Base-by-base conservation (phyloP, 495 filamentous ascomycete species). In the Lasiosphaeria hispida region DNA sequence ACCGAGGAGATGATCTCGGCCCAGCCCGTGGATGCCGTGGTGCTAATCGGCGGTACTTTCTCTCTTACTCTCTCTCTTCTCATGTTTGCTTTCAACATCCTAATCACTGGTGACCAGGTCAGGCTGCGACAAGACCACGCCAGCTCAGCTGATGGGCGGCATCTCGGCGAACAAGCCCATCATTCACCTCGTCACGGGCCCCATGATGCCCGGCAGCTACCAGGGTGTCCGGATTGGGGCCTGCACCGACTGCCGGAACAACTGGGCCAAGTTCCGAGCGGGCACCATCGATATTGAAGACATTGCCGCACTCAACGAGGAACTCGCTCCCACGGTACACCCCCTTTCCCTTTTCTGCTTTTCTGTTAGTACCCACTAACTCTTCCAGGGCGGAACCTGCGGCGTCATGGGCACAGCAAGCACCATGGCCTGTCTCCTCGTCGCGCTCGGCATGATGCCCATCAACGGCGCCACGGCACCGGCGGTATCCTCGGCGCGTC, bases 361-460 rank as follows among this genome's bases (percentile, higher is more conserved):
- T 4, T 15, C 17, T 7, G 4, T 42, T 36, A 13, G 4, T 23
- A 34, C 10, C 39, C 38, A 18, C 35, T 40, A 4, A 39, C 23
- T 23, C 15, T 19, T 17, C 34, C 57, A 86, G 83, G 77, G 78
- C 5, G 85, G 85, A 18, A 87, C 85, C 9, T 87, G 85, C 62
- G 85, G 85, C 18, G 85, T 87, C 2, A 87, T 87, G 84, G 85
- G 85, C 10, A 88, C 85, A 9, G 85, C 85, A 7, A 83, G 79
- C 44, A 88, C 85, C 18, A 88, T 88, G 84, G 84, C 85, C 3
- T 88, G 85, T 55, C 68, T 87, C 8, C 78, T 82, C 17, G 84
- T 79, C 14, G 85, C 77, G 0, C 73, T 88, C 1, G 85, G 86
- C 17, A 72, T 88, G 65, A 87, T 87, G 77, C 83, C 84, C 7